phyloP scores from a whole-genome alignment of 176 grass and related monocot species.

The Zizania latifolia region DNA sequence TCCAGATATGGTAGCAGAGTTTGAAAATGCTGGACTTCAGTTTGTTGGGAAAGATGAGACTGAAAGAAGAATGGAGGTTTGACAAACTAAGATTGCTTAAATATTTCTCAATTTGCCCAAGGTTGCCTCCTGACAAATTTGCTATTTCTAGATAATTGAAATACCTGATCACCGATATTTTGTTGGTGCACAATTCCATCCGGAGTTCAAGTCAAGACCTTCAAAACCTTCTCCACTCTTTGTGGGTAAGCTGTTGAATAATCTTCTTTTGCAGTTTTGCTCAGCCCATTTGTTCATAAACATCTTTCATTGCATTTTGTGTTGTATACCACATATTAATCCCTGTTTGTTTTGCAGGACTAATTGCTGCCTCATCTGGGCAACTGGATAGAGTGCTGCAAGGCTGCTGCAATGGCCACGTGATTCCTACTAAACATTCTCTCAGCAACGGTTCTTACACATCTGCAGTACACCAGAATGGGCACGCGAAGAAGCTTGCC shows the following conservation, averaged over 20 bases:
- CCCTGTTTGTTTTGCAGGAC: slow-evolving; percentile 44
- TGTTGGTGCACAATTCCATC: slow-evolving; percentile 93
- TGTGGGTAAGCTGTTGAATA: slow-evolving; percentile 55
- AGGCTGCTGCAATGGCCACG: slow-evolving; percentile 16
- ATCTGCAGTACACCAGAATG: slow-evolving; percentile 46
- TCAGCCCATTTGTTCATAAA: neutral
- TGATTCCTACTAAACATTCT: neutral
- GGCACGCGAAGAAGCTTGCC: slow-evolving; percentile 47
- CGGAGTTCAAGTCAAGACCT: slow-evolving; percentile 92
- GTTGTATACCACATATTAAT: slow-evolving; percentile 6
- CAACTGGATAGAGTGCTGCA: slow-evolving; percentile 52
- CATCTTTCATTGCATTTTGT: neutral
- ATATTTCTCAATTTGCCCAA: neutral
- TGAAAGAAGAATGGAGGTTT: slow-evolving; percentile 71
- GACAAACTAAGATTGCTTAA: neutral
- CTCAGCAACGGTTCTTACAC: slow-evolving; percentile 38
- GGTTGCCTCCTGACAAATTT: neutral
- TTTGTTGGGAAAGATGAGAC: slow-evolving; percentile 80
- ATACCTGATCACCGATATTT: slow-evolving; percentile 74
- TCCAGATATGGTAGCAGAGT: slow-evolving; percentile 65
- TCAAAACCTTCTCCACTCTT: slow-evolving; percentile 86
- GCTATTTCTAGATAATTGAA: slow-evolving; percentile 77
- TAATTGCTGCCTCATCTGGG: slow-evolving; percentile 68
- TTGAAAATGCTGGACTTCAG: slow-evolving; percentile 65
- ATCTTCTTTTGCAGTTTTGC: neutral